These are phyloP conservation scores for Glebionis coronaria DNA, from an alignment of 129 eudicot species.

Conservation along the genomic window DNA sequence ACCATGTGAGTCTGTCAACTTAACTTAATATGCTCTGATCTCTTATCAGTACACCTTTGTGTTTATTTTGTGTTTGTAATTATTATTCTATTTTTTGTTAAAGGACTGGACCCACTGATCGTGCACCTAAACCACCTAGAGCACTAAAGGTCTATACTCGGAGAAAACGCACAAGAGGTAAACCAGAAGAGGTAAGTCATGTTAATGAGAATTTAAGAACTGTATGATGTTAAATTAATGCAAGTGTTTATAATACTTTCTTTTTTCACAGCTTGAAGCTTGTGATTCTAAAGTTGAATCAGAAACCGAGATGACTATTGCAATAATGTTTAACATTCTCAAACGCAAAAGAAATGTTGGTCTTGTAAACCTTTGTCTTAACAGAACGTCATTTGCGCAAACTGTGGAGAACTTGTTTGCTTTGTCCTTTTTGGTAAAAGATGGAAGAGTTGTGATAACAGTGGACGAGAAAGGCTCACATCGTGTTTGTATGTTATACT, in stretches of 20 bases:
- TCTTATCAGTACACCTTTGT: background rate
- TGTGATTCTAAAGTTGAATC: conserved; percentile 22
- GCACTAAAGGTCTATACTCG: background rate
- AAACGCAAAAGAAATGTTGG: conserved; percentile 31
- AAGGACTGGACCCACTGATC: conserved; percentile 53
- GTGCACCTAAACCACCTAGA: conserved; percentile 34
- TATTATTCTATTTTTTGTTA: background rate
- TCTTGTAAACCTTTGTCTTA: conserved; percentile 42
- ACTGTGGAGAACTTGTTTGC: conserved; percentile 68
- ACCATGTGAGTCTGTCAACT: conserved; percentile 45
- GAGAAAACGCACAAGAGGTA: background rate
- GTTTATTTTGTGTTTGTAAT: background rate
- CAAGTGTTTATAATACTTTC: background rate
- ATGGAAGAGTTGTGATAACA: conserved; percentile 46
- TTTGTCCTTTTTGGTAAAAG: conserved; percentile 57
- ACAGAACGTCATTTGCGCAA: conserved; percentile 59
- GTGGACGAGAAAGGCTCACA: conserved; percentile 52
- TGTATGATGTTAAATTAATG: background rate
- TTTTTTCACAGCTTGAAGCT: conserved; percentile 35
- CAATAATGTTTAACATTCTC: conserved; percentile 45
- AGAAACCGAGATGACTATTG: conserved; percentile 42
- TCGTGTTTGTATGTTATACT: conserved; percentile 40
- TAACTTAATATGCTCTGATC: background rate
- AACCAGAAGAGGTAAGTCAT: conserved; percentile 48
- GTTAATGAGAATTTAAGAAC: background rate